Percentiles rank a stretch among this genome's conserved stretches.
Conservation (phyloP, 441 rosid species). For the Adansonia grandidieri region DNA sequence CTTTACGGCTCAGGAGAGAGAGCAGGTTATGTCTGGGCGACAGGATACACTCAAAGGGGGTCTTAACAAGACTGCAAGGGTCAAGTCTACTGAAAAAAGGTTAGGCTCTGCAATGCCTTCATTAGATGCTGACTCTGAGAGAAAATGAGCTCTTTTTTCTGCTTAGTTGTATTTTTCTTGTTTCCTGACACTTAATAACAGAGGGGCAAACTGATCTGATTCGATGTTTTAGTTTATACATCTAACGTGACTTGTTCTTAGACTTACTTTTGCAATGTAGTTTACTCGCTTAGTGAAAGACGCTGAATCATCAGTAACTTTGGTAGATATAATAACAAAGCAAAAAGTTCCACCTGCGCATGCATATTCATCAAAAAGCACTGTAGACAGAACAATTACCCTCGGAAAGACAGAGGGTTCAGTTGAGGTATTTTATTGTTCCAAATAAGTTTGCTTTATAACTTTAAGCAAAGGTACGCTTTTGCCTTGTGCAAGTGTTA, state of each 20-base stretch:
- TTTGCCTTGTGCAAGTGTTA: neutral
- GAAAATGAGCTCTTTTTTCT: conserved; percentile 48
- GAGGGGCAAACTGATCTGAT: neutral
- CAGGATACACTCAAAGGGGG: conserved; percentile 35
- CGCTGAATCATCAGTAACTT: conserved; percentile 53
- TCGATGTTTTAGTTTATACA: conserved; percentile 17
- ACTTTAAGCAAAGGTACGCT: conserved; percentile 10
- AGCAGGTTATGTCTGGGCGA: conserved; percentile 37
- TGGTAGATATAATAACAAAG: conserved; percentile 54
- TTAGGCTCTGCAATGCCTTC: conserved; percentile 41
- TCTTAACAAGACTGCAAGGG: conserved; percentile 33
- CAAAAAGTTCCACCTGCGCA: conserved; percentile 60
- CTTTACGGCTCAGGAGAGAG: conserved; percentile 33
- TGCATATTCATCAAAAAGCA: conserved; percentile 46
- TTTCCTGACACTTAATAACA: neutral
- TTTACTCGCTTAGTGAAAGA: conserved; percentile 57
- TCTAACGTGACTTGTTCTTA: conserved; percentile 20
- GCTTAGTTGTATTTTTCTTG: conserved; percentile 14
- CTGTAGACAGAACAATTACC: conserved; percentile 66
- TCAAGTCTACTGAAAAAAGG: conserved; percentile 38
- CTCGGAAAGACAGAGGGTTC: conserved; percentile 81
- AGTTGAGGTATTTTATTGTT: conserved; percentile 59
- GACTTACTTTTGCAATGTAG: conserved; percentile 45
- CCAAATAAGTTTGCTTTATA: conserved; percentile 10
- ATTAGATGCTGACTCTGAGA: conserved; percentile 67